A percentile compares a stretch with the other conserved stretches of the same genome.
phyloP scores from a whole-genome alignment of 192 early-diverging fungal species.

The Coemansia sp. region DNA sequence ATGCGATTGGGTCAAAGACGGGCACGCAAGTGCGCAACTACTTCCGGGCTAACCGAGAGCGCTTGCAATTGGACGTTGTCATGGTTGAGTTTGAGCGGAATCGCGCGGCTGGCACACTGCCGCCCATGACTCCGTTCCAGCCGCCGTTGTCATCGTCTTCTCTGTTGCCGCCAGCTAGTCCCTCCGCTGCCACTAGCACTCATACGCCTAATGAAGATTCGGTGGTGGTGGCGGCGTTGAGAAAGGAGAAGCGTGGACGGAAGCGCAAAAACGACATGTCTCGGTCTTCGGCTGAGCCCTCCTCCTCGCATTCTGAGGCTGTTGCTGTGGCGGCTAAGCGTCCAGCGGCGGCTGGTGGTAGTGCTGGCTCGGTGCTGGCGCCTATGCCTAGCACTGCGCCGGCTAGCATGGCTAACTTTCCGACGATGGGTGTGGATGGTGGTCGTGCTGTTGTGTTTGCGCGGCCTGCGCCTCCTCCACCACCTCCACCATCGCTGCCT shows the following conservation, averaged over 20 bases:
- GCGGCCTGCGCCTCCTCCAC: conserved; percentile 2
- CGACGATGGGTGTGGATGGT: conserved; percentile 50
- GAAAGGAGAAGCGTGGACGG: conserved; percentile 41
- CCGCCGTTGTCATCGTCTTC: not conserved
- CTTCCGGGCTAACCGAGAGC: conserved; percentile 67
- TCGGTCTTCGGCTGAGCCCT: not conserved
- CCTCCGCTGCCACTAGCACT: not conserved
- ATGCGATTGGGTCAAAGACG: conserved; percentile 76
- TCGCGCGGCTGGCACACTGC: conserved; percentile 26
- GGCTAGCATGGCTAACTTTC: conserved; percentile 35
- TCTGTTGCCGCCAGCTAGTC: conserved; percentile 3
- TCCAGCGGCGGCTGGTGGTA: no score
- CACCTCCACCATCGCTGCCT: not conserved
- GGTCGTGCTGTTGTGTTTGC: conserved; percentile 39
- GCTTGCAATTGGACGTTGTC: conserved; percentile 55
- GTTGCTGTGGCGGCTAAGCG: not conserved
- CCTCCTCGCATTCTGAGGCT: not conserved
- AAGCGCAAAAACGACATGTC: conserved; percentile 43
- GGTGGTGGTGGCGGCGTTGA: no score
- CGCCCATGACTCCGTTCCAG: conserved; percentile 23
- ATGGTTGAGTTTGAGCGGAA: conserved; percentile 45
- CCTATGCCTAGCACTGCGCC: conserved; percentile 29
- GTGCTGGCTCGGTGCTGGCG: no score
- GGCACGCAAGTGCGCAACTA: conserved; percentile 84
- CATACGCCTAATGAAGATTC: conserved; percentile 4